Evolutionary conservation across 2,329 filamentous ascomycete genomes (phyloP).

Genomic region (Emmonsiellopsis sp.): DNA sequence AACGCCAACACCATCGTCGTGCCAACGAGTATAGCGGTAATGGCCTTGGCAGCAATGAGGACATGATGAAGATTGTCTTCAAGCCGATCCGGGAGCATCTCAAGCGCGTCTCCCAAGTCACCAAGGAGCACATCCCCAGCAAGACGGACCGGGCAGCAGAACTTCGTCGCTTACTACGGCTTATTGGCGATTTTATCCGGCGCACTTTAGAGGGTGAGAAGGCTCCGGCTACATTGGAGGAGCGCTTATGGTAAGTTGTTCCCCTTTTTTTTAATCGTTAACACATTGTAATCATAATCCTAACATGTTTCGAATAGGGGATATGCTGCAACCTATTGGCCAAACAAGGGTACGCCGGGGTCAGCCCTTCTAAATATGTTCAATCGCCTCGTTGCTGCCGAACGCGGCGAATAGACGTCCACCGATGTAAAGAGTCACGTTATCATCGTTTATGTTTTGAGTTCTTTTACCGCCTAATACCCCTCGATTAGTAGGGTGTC

Average conservation of each 20-base stretch:
- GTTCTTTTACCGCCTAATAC: background rate
- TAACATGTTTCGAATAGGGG: conserved; percentile 23
- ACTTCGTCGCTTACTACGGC: conserved; percentile 34
- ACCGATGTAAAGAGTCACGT: background rate
- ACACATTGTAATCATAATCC: background rate
- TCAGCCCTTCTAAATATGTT: conserved; percentile 13
- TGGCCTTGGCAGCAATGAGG: conserved; percentile 26
- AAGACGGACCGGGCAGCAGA: conserved; percentile 35
- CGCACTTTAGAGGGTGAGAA: conserved; percentile 30
- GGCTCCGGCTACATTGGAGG: conserved; percentile 32
- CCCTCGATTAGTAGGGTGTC: background rate
- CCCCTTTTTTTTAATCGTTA: background rate
- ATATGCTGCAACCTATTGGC: conserved; percentile 39
- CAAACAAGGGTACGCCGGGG: conserved; percentile 29
- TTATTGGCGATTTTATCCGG: conserved; percentile 39
- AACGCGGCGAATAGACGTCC: conserved; percentile 3
- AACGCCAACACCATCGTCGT: conserved; percentile 16
- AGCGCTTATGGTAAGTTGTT: conserved; percentile 35
- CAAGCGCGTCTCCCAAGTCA: conserved; percentile 36
- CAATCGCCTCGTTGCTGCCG: conserved; percentile 9
- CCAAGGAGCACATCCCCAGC: conserved; percentile 37
- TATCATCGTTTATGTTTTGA: background rate
- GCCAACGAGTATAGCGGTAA: conserved; percentile 14
- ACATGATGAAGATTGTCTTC: conserved; percentile 38
- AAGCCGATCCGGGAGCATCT: conserved; percentile 37